These are phyloP conservation scores for Chalciporus piperatoides DNA, from an alignment of 1,284 basidiomycete genomes.

Conservation along the genomic window DNA sequence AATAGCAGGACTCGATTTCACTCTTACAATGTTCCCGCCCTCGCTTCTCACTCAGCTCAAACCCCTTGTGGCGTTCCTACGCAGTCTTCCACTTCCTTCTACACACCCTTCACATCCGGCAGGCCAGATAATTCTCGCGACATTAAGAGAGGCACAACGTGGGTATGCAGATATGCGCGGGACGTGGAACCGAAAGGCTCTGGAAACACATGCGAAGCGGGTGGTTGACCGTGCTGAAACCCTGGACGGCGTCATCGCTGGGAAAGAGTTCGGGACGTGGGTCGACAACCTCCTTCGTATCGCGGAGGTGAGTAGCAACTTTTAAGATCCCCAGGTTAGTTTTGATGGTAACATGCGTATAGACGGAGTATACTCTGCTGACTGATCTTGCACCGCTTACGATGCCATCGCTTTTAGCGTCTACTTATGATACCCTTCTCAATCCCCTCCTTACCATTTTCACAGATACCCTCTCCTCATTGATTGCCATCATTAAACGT, in stretches of 20 bases:
- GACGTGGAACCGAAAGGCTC: conserved; percentile 64
- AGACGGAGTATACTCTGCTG: conserved; percentile 57
- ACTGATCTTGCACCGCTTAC: conserved; percentile 59
- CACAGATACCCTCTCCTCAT: conserved; percentile 54
- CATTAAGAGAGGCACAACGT: conserved; percentile 69
- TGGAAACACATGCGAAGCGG: conserved; percentile 66
- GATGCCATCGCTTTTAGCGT: conserved; percentile 42
- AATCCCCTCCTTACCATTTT: conserved; percentile 62
- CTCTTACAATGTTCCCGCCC: conserved; percentile 50
- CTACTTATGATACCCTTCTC: conserved; percentile 58
- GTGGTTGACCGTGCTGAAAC: conserved; percentile 65
- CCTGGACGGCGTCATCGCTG: conserved; percentile 57
- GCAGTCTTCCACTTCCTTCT: conserved; percentile 65
- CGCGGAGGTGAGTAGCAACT: conserved; percentile 48
- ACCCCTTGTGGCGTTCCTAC: conserved; percentile 64
- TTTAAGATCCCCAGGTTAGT: not conserved
- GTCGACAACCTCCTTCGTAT: conserved; percentile 56
- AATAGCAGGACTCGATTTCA: conserved; percentile 53
- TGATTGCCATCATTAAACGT: conserved; percentile 71
- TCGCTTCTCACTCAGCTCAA: conserved; percentile 49
- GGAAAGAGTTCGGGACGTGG: conserved; percentile 67
- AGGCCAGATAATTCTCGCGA: conserved; percentile 54
- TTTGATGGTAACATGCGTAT: conserved; percentile 20
- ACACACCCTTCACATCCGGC: conserved; percentile 79
- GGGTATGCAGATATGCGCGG: conserved; percentile 84